Conservation (phyloP, 2,329 filamentous ascomycete genomes). For the Leptographium radiaticola region DNA sequence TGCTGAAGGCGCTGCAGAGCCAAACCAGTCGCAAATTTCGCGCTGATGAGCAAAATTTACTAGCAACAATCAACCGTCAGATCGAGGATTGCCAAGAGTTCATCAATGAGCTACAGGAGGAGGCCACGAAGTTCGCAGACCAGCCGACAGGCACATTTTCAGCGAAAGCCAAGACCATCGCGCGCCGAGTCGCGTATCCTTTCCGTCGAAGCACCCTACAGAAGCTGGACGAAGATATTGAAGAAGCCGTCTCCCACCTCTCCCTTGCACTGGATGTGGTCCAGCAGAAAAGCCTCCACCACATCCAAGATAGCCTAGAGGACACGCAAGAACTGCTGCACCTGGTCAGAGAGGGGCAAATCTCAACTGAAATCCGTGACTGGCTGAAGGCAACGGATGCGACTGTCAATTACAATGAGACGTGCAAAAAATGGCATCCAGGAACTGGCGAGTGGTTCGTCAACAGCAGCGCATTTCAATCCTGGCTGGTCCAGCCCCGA, state of each 20-base stretch:
- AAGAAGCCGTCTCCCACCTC: neutral
- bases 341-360: neutral
- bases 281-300: neutral
- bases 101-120: neutral
- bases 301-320: neutral
- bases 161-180: neutral
- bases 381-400: neutral
- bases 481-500: constrained; percentile 15
- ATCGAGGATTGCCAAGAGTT: neutral
- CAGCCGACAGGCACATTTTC: neutral
- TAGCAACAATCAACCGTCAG: neutral
- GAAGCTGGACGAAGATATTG: neutral
- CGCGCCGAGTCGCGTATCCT: neutral
- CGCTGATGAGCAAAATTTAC: neutral
- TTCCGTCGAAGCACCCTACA: neutral
- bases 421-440: constrained; percentile 18
- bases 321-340: neutral
- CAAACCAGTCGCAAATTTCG: neutral
- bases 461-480: constrained; percentile 11
- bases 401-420: neutral
- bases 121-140: neutral
- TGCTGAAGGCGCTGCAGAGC: neutral
- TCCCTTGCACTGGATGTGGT: neutral
- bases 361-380: neutral
- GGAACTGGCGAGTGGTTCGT: constrained; percentile 23